Conservation (phyloP, 345 rosid genomes). For the sweet orange (Citrus sinensis) region DVS_A1.0 CM039167.1:2461001-2461500, state of each 20-base stretch:
- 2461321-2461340: background rate
- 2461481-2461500: constrained; percentile 17
- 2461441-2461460: background rate
- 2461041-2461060: background rate
- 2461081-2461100: constrained; percentile 35
- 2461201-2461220: constrained; percentile 34
- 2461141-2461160: constrained; percentile 32
- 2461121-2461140: constrained; percentile 50
- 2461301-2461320: background rate
- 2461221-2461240: background rate
- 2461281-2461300: background rate
- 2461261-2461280: background rate
- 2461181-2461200: constrained; percentile 33
- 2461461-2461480: background rate
- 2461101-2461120: constrained; percentile 39
- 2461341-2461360: background rate
- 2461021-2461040: background rate
- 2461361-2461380: background rate
- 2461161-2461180: constrained; percentile 42
- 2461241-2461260: background rate
- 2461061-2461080: background rate
- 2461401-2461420: background rate
- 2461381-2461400: background rate
- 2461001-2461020: constrained; percentile 15
- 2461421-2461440: background rate